Evolutionary conservation across 177 flowering plant species (phyloP), one percentile per base, ranked within the genome.

Genomic region (Tripterygium wilfordii): DNA sequence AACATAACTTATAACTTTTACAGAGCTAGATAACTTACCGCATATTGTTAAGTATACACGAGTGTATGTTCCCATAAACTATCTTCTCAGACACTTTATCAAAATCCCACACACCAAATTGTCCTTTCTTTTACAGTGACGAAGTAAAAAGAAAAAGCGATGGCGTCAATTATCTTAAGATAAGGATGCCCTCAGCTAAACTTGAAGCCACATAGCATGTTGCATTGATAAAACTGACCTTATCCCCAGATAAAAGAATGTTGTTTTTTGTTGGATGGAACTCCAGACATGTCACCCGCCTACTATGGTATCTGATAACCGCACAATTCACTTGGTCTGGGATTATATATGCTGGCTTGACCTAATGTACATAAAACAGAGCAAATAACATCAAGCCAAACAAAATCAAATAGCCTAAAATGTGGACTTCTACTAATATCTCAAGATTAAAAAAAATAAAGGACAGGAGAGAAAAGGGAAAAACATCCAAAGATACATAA

Each of bases 41-140:
- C 80, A 91, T 80, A 56, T 75, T 88, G 63, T 88, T 91, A 17
- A 91, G 68, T 50, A 85, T 62, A 61, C 86, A 80, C 22, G 71
- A 54, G 66, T 91, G 98, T 46, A 88, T 70, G 49, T 83, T 78
- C 26, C 81, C 75, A 75, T 91, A 88, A 43, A 88, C 90, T 0
- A 66, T 78, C 74, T 72, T 83, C 48, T 91, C 96, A 62, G 76
- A 49, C 18, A 85, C 87, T 57, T 77, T 80, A 25, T 15, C 50
- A 56, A 65, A 91, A 74, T 91, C 82, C 98, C 98, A 91, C 19
- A 88, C 78, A 58, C 94, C 98, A 69, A 85, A 73, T 71, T 88
- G 96, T 51, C 98, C 98, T 88, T 88, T 88, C 96, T 91, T 62
- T 66, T 36, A 16, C 36, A 53, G 27, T 23, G 16, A 56, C 54